Conservation (phyloP, 2,329 filamentous ascomycete genomes). For the Talaromyces sp. region DNA sequence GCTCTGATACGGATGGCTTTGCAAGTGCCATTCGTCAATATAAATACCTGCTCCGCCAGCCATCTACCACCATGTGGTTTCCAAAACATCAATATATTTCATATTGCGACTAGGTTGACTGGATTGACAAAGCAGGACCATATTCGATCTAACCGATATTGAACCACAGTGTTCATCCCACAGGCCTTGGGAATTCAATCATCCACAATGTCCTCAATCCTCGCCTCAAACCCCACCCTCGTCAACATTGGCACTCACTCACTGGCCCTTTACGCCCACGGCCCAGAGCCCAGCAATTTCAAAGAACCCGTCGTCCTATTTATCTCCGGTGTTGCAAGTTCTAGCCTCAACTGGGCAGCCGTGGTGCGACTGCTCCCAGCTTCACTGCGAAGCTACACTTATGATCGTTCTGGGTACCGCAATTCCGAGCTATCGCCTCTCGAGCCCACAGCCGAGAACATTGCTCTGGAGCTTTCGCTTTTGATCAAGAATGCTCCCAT, state of each 20-base stretch:
- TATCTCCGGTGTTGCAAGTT: constrained; percentile 22
- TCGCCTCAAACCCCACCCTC: constrained; percentile 21
- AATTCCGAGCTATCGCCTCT: constrained; percentile 20
- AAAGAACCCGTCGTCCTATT: constrained; percentile 19
- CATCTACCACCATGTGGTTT: neutral
- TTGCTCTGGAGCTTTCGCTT: constrained; percentile 20
- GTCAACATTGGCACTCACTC: constrained; percentile 23
- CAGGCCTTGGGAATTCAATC: neutral
- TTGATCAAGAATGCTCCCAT: constrained; percentile 17
- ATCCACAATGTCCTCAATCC: constrained; percentile 21
- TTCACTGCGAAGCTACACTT: constrained; percentile 21
- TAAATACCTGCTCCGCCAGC: neutral
- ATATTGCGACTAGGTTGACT: neutral
- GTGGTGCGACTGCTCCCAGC: constrained; percentile 17
- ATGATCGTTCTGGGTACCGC: constrained; percentile 23
- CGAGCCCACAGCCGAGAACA: constrained; percentile 19
- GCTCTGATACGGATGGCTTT: neutral
- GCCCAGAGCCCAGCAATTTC: constrained; percentile 19
- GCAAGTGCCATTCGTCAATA: neutral
- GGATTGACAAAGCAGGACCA: no score
- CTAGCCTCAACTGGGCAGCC: constrained; percentile 23
- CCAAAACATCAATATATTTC: neutral
- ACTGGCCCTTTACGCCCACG: constrained; percentile 22
- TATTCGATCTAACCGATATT: neutral
- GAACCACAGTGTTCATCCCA: neutral